These are phyloP conservation scores for Aspergillus biplanus DNA, from an alignment of 495 filamentous ascomycete genomes.

Conservation along the genomic window DNA sequence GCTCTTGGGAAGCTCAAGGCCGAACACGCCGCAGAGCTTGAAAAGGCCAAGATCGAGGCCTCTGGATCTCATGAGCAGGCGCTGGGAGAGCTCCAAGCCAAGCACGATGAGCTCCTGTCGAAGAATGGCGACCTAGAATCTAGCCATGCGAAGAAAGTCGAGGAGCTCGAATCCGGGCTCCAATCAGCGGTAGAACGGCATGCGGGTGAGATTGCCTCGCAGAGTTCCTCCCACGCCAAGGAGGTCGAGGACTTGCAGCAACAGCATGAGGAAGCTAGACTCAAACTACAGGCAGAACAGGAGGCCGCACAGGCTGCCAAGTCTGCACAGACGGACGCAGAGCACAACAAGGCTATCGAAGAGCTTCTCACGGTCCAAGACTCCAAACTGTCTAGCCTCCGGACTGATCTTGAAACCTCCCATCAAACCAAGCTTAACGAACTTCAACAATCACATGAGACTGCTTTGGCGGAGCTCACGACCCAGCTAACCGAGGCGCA, in stretches of 20 bases:
- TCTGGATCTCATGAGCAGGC: conserved; percentile 38
- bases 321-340: conserved; percentile 43
- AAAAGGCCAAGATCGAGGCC: conserved; percentile 31
- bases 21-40: conserved; percentile 39
- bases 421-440: conserved; percentile 44
- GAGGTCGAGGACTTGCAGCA: conserved; percentile 42
- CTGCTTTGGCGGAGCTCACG: conserved; percentile 34
- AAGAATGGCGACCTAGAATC: conserved; percentile 40
- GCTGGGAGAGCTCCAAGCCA: conserved; percentile 42
- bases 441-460: conserved; percentile 45
- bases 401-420: conserved; percentile 41
- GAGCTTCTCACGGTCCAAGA: conserved; percentile 51
- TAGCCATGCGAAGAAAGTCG: conserved; percentile 36
- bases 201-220: conserved; percentile 36
- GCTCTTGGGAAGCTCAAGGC: conserved; percentile 37
- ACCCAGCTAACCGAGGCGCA: conserved; percentile 43
- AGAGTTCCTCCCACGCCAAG: conserved; percentile 37
- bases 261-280: conserved; percentile 38
- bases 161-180: conserved; percentile 42
- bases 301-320: conserved; percentile 37
- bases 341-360: conserved; percentile 50
- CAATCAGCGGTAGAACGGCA: conserved; percentile 37
- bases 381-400: conserved; percentile 40
- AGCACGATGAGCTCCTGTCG: conserved; percentile 42
- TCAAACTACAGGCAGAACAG: conserved; percentile 39